A percentile compares a stretch with the other conserved stretches of the same genome.
phyloP scores from a whole-genome alignment of 1,284 basidiomycete genomes.

The Trichosporon ovoides region DNA sequence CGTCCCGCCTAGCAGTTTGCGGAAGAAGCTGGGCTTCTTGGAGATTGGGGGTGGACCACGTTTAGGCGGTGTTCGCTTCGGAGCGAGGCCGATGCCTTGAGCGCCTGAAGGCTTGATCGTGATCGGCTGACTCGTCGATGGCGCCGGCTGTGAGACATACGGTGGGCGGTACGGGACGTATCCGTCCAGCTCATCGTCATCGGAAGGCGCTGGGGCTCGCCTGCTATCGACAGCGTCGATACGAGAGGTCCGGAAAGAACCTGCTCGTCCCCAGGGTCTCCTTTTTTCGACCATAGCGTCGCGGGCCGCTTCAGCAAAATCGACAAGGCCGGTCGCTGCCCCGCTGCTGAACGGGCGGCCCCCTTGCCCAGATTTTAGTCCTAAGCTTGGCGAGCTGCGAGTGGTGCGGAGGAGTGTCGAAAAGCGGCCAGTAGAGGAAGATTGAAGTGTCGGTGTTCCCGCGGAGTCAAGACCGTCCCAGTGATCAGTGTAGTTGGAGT shows the following conservation, averaged over 20 bases:
- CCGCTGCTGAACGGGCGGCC: not conserved
- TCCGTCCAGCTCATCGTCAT: conserved; percentile 10
- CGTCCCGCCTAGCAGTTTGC: not conserved
- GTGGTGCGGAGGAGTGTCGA: not conserved
- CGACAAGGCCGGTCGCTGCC: conserved; percentile 3
- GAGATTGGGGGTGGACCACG: not conserved
- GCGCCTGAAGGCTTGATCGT: conserved; percentile 17
- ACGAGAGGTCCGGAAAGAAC: not conserved
- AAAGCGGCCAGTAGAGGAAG: not conserved
- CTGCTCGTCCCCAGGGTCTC: not conserved
- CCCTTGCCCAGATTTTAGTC: not conserved
- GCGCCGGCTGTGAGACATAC: conserved; percentile 7
- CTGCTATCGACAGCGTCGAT: not conserved
- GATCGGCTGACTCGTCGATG: not conserved
- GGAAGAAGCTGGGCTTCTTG: conserved; percentile 6
- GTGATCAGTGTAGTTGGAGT: not conserved
- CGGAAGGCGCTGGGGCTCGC: not conserved
- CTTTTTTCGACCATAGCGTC: not conserved
- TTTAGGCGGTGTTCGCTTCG: not conserved
- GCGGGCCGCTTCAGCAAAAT: conserved; percentile 5
- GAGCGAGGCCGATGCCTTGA: conserved; percentile 17
- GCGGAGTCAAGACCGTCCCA: not conserved
- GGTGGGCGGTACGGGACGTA: conserved; percentile 22
- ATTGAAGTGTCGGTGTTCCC: not conserved
- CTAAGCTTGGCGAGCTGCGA: not conserved